phyloP scores from a whole-genome alignment of 257 asterid genomes.

The Solanum corneliomulleri region DNA sequence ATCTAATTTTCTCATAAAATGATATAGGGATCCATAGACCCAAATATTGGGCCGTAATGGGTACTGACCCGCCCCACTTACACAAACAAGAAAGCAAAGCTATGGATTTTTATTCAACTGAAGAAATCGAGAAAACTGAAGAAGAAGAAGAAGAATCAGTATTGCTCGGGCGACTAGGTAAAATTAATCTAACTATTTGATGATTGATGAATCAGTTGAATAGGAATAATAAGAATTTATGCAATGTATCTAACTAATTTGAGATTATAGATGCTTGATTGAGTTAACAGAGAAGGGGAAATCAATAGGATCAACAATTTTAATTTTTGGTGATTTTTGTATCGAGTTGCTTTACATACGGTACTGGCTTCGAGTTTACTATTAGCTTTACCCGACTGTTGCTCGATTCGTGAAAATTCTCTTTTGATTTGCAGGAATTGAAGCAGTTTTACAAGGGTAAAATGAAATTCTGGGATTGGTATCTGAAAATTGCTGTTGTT shows the following conservation, averaged over 20 bases:
- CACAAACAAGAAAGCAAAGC: not conserved
- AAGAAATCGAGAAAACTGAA: not conserved
- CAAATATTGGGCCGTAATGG: not conserved
- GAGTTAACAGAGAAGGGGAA: not conserved
- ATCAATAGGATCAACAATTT: not conserved
- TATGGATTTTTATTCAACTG: not conserved
- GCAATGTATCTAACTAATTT: not conserved
- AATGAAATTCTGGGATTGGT: slow-evolving; percentile 82
- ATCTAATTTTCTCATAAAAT: not conserved
- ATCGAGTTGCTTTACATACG: not conserved
- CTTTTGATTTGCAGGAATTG: not conserved
- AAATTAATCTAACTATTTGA: not conserved
- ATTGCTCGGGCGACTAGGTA: not conserved
- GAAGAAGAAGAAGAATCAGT: not conserved
- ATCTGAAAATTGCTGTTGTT: slow-evolving; percentile 59
- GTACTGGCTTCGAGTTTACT: not conserved
- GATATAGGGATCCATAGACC: not conserved
- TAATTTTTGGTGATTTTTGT: not conserved
- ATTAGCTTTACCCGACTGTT: not conserved
- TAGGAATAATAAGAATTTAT: not conserved
- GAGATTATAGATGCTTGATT: not conserved
- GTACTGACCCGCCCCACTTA: not conserved
- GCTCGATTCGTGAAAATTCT: not conserved
- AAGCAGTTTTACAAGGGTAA: not conserved
- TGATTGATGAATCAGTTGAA: not conserved